Percentiles rank a stretch among this genome's conserved stretches.
These are phyloP conservation scores for Umbilicus rupestris DNA, from an alignment of 164 flowering plant genomes.

Conservation along the genomic window DNA sequence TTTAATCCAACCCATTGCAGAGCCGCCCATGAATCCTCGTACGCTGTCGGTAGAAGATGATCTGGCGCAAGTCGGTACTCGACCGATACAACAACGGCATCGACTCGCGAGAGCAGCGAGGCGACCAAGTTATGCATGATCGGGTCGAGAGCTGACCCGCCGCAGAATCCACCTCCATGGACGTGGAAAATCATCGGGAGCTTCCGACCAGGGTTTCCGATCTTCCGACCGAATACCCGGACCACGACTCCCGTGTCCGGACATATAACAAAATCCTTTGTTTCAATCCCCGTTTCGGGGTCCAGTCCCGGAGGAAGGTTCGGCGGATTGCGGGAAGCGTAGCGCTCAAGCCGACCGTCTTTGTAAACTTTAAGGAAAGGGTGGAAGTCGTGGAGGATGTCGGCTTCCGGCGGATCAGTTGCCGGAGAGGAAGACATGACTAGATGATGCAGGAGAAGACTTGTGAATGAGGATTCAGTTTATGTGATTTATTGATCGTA, in stretches of 20 bases:
- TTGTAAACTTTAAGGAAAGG: slow-evolving; percentile 10
- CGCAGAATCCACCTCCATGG: slow-evolving; percentile 18
- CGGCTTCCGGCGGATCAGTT: neutral
- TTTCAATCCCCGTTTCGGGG: slow-evolving; percentile 15
- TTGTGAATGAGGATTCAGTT: too few species aligned
- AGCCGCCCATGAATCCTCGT: slow-evolving; percentile 23
- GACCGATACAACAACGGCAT: slow-evolving; percentile 18
- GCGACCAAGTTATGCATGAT: slow-evolving; percentile 10
- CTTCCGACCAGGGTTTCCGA: slow-evolving; percentile 8
- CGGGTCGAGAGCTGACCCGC: slow-evolving; percentile 11
- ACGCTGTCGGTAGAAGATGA: slow-evolving; percentile 21
- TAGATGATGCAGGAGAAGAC: neutral
- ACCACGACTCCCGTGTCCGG: slow-evolving; percentile 12
- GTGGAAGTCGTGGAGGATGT: slow-evolving; percentile 8
- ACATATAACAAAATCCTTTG: slow-evolving; percentile 17
- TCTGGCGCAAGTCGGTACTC: slow-evolving; percentile 28
- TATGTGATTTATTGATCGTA: neutral
- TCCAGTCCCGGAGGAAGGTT: slow-evolving; percentile 12
- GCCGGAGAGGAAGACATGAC: neutral
- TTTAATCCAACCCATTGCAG: slow-evolving; percentile 23
- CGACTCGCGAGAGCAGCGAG: slow-evolving; percentile 8
- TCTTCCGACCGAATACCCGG: slow-evolving; percentile 17
- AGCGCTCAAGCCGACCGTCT: slow-evolving; percentile 16
- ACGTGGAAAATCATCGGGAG: slow-evolving; percentile 13
- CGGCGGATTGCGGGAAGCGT: neutral